Evolutionary conservation across 805 yeast genomes (phyloP).

Genomic region (Pichia kluyveri): DNA sequence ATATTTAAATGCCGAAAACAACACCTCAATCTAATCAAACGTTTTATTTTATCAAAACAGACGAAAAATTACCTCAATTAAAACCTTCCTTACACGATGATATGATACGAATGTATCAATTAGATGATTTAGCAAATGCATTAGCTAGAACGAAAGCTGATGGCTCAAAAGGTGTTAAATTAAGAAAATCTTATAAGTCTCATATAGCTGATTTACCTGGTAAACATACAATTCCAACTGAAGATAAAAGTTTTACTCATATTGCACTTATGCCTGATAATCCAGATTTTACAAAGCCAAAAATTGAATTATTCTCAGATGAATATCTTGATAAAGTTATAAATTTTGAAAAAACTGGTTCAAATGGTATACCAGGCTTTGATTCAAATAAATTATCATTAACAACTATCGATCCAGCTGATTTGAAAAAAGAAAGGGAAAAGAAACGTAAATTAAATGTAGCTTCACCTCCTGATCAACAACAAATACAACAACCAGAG

Average conservation of each 20-base stretch:
- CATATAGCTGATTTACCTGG: conserved; percentile 85
- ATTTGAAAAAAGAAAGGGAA: conserved; percentile 16
- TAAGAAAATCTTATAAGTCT: conserved; percentile 90
- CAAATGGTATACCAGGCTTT: conserved; percentile 70
- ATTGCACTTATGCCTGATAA: conserved; percentile 31
- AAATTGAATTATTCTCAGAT: conserved; percentile 41
- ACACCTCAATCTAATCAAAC: not conserved
- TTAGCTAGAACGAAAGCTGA: conserved; percentile 83
- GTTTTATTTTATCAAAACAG: conserved; percentile 26
- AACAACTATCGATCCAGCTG: conserved; percentile 27
- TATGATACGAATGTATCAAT: conserved; percentile 57
- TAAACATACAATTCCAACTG: conserved; percentile 54
- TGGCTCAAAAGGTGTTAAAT: conserved; percentile 85
- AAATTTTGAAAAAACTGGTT: conserved; percentile 54
- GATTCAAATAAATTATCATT: conserved; percentile 60
- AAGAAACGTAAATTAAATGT: conserved; percentile 21
- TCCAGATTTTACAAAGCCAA: conserved; percentile 27
- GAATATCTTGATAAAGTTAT: conserved; percentile 41
- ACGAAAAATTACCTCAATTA: conserved; percentile 30
- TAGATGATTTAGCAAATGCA: conserved; percentile 61
- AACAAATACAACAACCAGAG: conserved; percentile 17
- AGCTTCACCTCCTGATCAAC: conserved; percentile 15
- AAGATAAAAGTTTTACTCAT: conserved; percentile 29
- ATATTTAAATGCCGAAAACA: not conserved
- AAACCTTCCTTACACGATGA: conserved; percentile 68